Conservation (phyloP, 768 basidiomycete species). For the Xanthoconium stramineum region DNA sequence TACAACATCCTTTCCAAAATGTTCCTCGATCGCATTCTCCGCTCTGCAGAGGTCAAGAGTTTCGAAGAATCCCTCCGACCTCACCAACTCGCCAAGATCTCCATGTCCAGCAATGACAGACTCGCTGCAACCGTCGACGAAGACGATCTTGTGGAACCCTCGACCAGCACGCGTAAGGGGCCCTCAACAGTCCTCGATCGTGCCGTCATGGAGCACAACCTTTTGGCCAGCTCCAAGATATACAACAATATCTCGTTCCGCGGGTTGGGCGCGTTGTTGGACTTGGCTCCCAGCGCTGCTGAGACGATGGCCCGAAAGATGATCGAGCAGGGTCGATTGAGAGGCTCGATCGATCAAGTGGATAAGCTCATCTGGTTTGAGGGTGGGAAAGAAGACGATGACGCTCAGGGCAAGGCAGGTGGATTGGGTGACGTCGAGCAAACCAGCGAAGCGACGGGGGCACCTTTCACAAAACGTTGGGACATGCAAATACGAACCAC, state of each 20-base stretch:
- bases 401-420: conserved; percentile 91
- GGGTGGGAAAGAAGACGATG: conserved; percentile 79
- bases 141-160: conserved; percentile 51
- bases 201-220: conserved; percentile 98
- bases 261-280: conserved; percentile 87
- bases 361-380: conserved; percentile 95
- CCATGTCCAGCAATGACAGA: conserved; percentile 79
- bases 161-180: conserved; percentile 75
- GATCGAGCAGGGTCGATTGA: conserved; percentile 95
- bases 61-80: conserved; percentile 86
- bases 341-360: conserved; percentile 94
- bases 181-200: conserved; percentile 95
- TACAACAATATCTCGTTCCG: conserved; percentile 97
- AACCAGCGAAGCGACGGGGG: conserved; percentile 83
- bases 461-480: conserved; percentile 93
- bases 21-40: conserved; percentile 97
- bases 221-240: conserved; percentile 93
- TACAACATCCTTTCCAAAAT: conserved; percentile 94
- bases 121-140: conserved; percentile 66
- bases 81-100: conserved; percentile 92
- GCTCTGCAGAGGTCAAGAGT: conserved; percentile 81
- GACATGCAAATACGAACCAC: conserved; percentile 89
- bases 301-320: conserved; percentile 98
- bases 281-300: conserved; percentile 87
- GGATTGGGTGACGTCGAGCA: conserved; percentile 87